Conservation (phyloP, 371 early-diverging fungal genomes). For the Mucor lusitanicus region DNA sequence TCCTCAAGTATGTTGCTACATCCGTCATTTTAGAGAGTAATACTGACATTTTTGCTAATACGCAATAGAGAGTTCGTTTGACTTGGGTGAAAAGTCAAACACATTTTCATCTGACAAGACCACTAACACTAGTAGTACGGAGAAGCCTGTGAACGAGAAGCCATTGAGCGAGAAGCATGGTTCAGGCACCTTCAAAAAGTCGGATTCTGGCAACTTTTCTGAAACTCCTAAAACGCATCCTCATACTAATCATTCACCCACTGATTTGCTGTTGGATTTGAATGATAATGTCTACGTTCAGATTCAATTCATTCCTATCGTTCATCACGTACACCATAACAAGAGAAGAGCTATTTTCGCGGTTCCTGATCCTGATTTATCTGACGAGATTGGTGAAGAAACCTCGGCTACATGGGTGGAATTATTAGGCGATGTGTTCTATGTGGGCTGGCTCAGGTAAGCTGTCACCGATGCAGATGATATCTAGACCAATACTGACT, state of each 20-base stretch:
- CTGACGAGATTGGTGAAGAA: constrained; percentile 51
- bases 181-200: neutral
- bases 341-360: constrained; percentile 31
- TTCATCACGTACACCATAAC: constrained; percentile 15
- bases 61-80: constrained; percentile 9
- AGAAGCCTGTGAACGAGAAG: neutral
- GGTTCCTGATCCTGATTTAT: constrained; percentile 51
- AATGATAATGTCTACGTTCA: constrained; percentile 47
- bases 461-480: neutral
- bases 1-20: neutral
- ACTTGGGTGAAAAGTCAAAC: constrained; percentile 7
- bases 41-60: neutral
- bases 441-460: constrained; percentile 50
- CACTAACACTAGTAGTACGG: neutral
- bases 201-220: constrained; percentile 5
- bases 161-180: neutral
- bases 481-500: neutral
- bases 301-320: constrained; percentile 24
- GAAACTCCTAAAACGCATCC: neutral
- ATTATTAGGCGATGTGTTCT: constrained; percentile 52
- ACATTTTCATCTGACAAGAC: neutral
- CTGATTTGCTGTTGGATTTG: constrained; percentile 32
- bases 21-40: neutral
- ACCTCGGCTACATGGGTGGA: constrained; percentile 51
- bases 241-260: constrained; percentile 7